Conservation (phyloP, 768 basidiomycete genomes). For the Sarcomyxa edulis region DNA sequence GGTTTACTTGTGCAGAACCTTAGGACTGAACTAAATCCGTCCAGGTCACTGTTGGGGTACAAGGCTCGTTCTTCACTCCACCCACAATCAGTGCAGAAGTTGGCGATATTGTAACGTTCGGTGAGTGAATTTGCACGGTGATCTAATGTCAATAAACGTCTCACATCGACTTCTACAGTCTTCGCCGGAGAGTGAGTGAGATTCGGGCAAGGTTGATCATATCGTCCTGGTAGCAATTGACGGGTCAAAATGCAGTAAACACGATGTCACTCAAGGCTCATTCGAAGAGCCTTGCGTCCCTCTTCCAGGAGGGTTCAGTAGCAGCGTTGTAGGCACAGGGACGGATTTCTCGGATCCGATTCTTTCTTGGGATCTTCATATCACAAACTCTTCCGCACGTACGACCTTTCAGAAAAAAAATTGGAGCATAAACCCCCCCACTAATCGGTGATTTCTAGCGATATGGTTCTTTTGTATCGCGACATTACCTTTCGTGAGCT, state of each 20-base stretch:
- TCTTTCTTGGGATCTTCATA: conserved; percentile 26
- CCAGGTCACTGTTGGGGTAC: conserved; percentile 34
- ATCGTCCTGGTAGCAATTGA: too few relatives aligned
- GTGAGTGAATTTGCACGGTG: too few relatives aligned
- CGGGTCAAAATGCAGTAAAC: conserved; percentile 17
- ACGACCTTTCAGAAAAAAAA: too few relatives aligned
- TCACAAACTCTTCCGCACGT: conserved; percentile 26
- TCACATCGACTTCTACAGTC: too few relatives aligned
- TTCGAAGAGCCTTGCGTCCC: conserved; percentile 32
- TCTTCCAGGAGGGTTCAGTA: conserved; percentile 34
- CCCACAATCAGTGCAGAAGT: conserved; percentile 21
- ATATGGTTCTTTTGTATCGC: conserved; percentile 10
- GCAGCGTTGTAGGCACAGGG: conserved; percentile 21
- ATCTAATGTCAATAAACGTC: too few relatives aligned
- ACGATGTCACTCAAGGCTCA: conserved; percentile 34
- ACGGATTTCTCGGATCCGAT: conserved; percentile 13
- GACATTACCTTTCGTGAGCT: too few relatives aligned
- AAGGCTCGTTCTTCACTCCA: conserved; percentile 36
- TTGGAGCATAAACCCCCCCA: too few relatives aligned
- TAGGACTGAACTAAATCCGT: too few relatives aligned
- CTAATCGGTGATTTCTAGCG: too few relatives aligned
- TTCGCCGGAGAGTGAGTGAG: conserved; percentile 30
- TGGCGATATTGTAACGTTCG: conserved; percentile 32
- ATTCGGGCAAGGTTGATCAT: too few relatives aligned
- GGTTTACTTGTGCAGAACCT: too few relatives aligned